These are phyloP conservation scores for Coprinopsis strossmayeri DNA, from an alignment of 768 basidiomycete species.

Conservation along the genomic window DNA sequence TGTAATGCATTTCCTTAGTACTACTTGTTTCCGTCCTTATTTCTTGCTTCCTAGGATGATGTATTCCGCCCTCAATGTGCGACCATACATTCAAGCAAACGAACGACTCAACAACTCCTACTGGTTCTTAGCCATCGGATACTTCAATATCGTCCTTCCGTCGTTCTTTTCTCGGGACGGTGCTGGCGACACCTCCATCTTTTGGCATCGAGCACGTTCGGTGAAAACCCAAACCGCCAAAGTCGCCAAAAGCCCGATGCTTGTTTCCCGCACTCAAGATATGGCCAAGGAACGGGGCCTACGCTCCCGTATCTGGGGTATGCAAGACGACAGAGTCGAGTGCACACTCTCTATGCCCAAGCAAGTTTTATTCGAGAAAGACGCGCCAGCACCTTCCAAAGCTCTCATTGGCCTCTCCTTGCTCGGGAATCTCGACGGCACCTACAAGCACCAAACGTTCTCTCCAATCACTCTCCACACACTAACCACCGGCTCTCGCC, in stretches of 20 bases:
- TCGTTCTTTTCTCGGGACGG: slow-evolving; percentile 50
- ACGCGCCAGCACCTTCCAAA: slow-evolving; percentile 38
- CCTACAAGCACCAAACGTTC: slow-evolving; percentile 64
- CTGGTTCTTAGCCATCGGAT: slow-evolving; percentile 78
- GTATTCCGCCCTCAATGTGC: slow-evolving; percentile 81
- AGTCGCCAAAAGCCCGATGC: slow-evolving; percentile 59
- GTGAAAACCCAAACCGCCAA: slow-evolving; percentile 63
- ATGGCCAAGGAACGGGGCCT: slow-evolving; percentile 61
- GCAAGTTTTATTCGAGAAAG: slow-evolving; percentile 10
- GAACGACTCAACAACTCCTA: slow-evolving; percentile 52
- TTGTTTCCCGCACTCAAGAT: slow-evolving; percentile 51
- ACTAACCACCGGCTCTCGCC: slow-evolving; percentile 80
- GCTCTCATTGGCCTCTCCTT: slow-evolving; percentile 77
- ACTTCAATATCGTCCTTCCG: slow-evolving; percentile 79
- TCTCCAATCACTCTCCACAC: slow-evolving; percentile 57
- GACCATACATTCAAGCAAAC: slow-evolving; percentile 46
- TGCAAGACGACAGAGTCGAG: slow-evolving; percentile 59
- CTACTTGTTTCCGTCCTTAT: neutral
- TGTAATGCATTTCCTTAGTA: slow-evolving; percentile 10
- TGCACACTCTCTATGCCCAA: slow-evolving; percentile 26
- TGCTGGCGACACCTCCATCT: slow-evolving; percentile 33
- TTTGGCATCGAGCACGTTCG: slow-evolving; percentile 70
- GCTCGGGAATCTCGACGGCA: slow-evolving; percentile 79
- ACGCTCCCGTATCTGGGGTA: slow-evolving; percentile 62
- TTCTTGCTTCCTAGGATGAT: slow-evolving; percentile 46